These are phyloP conservation scores for Grigorovia transvaalensis DNA, from an alignment of 805 yeast species.

Conservation along the genomic window DNA sequence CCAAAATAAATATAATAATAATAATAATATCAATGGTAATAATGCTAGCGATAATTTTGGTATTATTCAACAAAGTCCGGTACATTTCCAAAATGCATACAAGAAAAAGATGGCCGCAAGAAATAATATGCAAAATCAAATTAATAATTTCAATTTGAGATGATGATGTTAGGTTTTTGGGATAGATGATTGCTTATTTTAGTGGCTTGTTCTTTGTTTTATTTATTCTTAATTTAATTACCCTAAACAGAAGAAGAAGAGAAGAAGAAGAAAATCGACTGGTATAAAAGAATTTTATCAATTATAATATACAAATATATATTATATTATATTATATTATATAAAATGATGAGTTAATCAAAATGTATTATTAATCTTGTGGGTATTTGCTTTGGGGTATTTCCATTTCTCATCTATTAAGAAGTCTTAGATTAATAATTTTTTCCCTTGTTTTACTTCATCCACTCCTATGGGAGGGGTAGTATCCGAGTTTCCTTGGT, in stretches of 20 bases:
- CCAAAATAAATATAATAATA: not conserved
- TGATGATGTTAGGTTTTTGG: conserved; percentile 11
- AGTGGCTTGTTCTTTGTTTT: not conserved
- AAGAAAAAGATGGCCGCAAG: conserved; percentile 27
- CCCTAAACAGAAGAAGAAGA: too few relatives aligned
- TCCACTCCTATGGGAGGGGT: not conserved
- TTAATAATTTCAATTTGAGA: conserved; percentile 38
- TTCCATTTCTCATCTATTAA: not conserved
- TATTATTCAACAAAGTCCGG: conserved; percentile 1
- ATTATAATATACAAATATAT: not conserved
- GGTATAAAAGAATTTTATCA: not conserved
- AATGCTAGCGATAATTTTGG: conserved; percentile 1
- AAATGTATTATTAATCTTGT: not conserved
- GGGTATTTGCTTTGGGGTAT: not conserved
- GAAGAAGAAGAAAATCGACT: too few relatives aligned
- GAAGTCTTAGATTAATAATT: too few relatives aligned
- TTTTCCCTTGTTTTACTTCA: not conserved
- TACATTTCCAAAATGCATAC: conserved; percentile 32
- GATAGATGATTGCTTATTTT: too few relatives aligned
- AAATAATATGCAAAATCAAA: conserved; percentile 31
- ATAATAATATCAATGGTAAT: conserved; percentile 11
- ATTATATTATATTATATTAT: too few relatives aligned
- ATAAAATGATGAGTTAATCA: too few relatives aligned
- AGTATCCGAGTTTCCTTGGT: not conserved
- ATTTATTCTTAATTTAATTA: not conserved